phyloP scores from a whole-genome alignment of 2,329 filamentous ascomycete genomes.

The Arthrobotrys entomopaga region DNA sequence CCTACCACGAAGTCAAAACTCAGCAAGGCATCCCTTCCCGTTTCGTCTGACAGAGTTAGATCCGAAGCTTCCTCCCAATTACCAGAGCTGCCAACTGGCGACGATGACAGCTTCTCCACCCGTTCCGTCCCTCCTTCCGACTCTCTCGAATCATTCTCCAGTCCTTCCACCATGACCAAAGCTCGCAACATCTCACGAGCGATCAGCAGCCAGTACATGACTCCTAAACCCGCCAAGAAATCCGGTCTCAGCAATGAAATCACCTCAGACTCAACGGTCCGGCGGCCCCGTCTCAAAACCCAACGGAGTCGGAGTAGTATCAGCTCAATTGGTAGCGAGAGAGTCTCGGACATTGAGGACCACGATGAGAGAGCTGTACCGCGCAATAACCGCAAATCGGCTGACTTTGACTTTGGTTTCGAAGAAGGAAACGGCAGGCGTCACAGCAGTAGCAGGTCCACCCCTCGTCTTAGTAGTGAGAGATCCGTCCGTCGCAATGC shows the following conservation, averaged over 20 bases:
- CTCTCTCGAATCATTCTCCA: conserved; percentile 51
- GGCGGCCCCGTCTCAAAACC: conserved; percentile 39
- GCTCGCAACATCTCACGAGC: conserved; percentile 48
- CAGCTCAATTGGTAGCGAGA: conserved; percentile 49
- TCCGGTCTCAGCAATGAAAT: conserved; percentile 51
- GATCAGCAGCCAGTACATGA: conserved; percentile 53
- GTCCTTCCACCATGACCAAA: conserved; percentile 49
- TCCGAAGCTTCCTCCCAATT: conserved; percentile 44
- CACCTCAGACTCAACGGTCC: conserved; percentile 30
- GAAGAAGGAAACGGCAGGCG: conserved; percentile 40
- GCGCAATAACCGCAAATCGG: conserved; percentile 2
- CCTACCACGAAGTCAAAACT: conserved; percentile 35
- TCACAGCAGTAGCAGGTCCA: conserved; percentile 60
- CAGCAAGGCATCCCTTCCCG: conserved; percentile 29
- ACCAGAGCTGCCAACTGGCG: conserved; percentile 35
- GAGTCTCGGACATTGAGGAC: conserved; percentile 44
- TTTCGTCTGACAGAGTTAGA: conserved; percentile 22
- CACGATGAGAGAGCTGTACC: conserved; percentile 12
- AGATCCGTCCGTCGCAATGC: conserved; percentile 31
- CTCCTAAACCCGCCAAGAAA: conserved; percentile 37
- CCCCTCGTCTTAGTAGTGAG: conserved; percentile 60
- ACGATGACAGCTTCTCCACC: conserved; percentile 34
- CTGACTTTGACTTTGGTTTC: conserved; percentile 51
- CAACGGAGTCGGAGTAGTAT: conserved; percentile 51
- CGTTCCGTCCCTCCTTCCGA: conserved; percentile 38